phyloP scores from a whole-genome alignment of 768 basidiomycete genomes.

The Termitomyces sp. region DNA sequence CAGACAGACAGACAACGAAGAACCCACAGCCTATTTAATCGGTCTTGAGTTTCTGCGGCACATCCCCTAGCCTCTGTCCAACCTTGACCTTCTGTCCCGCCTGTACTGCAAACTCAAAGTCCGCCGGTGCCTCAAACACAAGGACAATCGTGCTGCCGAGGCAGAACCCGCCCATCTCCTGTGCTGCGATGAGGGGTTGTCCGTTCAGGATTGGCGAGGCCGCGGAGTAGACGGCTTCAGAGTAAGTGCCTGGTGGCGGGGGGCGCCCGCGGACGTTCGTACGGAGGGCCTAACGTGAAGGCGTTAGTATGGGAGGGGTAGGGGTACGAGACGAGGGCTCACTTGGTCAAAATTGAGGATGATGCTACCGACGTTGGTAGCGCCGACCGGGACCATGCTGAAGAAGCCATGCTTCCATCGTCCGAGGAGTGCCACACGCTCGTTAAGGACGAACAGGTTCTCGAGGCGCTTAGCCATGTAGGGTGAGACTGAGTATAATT shows the following conservation, averaged over 20 bases:
- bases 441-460: slow-evolving; percentile 96
- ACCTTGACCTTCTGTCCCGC: slow-evolving; percentile 85
- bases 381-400: slow-evolving; percentile 95
- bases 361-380: slow-evolving; percentile 97
- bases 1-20: background rate
- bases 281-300: slow-evolving; percentile 56
- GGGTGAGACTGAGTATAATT: slow-evolving; percentile 94
- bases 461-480: slow-evolving; percentile 90
- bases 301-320: background rate
- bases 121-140: slow-evolving; percentile 89
- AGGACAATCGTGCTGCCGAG: slow-evolving; percentile 94
- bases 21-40: slow-evolving; percentile 15
- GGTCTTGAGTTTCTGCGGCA: slow-evolving; percentile 25
- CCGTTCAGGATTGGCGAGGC: slow-evolving; percentile 83
- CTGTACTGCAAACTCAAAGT: slow-evolving; percentile 73
- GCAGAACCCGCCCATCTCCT: slow-evolving; percentile 98
- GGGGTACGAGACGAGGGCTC: background rate
- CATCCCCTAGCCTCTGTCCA: slow-evolving; percentile 75
- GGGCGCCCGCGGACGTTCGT: slow-evolving; percentile 78
- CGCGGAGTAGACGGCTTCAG: slow-evolving; percentile 85
- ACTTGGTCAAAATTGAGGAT: slow-evolving; percentile 93
- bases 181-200: slow-evolving; percentile 80
- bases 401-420: slow-evolving; percentile 96
- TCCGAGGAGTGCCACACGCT: slow-evolving; percentile 92
- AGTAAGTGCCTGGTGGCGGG: slow-evolving; percentile 81